phyloP scores from a whole-genome alignment of 1,284 basidiomycete species.

The Irpex rosettiformis region DNA sequence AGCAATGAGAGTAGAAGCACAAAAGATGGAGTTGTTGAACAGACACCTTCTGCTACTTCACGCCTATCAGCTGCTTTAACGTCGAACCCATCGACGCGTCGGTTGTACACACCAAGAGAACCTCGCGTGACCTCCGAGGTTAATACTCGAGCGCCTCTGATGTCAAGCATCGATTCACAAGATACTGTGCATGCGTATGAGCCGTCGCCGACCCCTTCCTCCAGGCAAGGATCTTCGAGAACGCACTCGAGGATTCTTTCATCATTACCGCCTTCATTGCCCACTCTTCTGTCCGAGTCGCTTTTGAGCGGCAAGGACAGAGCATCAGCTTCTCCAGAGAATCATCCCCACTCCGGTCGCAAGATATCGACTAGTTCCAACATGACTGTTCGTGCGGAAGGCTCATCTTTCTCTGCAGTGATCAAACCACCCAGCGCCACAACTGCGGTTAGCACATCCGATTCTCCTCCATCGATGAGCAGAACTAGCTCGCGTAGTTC shows the following conservation, averaged over 20 bases:
- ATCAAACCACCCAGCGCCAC: constrained; percentile 58
- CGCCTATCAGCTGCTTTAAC: constrained; percentile 19
- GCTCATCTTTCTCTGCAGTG: constrained; percentile 32
- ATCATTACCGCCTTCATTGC: constrained; percentile 53
- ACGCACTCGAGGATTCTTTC: constrained; percentile 38
- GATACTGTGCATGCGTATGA: constrained; percentile 47
- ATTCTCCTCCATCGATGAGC: constrained; percentile 35
- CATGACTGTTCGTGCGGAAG: constrained; percentile 47
- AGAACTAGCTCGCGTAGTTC: constrained; percentile 45
- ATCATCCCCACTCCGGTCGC: constrained; percentile 32
- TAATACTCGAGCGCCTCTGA: constrained; percentile 11
- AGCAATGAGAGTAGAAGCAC: constrained; percentile 27
- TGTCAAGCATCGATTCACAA: constrained; percentile 36
- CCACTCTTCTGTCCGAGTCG: constrained; percentile 56
- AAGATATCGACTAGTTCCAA: constrained; percentile 48
- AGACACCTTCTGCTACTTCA: constrained; percentile 12
- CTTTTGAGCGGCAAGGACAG: constrained; percentile 22
- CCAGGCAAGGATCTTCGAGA: constrained; percentile 36
- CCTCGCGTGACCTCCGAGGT: constrained; percentile 34
- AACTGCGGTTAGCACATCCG: constrained; percentile 56
- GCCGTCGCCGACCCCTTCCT: constrained; percentile 61
- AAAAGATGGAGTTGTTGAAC: constrained; percentile 19
- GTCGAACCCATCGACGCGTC: constrained; percentile 34
- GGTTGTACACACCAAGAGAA: constrained; percentile 52
- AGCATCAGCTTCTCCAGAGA: neutral